Conservation (phyloP, 148 eudicot species). For the Chenopodium berlandieri region DNA sequence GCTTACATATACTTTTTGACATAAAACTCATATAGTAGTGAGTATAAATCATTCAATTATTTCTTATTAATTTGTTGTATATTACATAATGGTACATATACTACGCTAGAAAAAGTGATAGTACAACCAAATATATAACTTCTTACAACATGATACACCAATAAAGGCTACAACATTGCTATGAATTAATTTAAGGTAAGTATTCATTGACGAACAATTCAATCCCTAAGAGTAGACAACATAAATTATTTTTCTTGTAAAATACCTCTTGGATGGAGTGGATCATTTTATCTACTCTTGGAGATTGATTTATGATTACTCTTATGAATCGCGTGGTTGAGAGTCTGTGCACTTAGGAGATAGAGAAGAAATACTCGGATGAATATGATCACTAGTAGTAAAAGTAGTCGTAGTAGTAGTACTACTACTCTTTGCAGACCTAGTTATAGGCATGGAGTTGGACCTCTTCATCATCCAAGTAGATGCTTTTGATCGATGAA, state of each 20-base stretch:
- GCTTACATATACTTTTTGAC: background rate
- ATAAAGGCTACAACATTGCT: background rate
- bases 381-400: background rate
- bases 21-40: background rate
- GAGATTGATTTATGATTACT: background rate
- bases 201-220: background rate
- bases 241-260: background rate
- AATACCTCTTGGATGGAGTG: background rate
- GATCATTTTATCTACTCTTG: background rate
- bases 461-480: constrained; percentile 51
- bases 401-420: background rate
- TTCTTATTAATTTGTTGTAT: background rate
- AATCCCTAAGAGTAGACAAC: background rate
- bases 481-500: constrained; percentile 39
- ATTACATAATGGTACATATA: background rate
- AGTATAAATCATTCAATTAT: too few relatives aligned
- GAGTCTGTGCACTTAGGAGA: constrained; percentile 44
- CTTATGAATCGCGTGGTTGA: background rate
- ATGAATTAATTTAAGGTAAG: background rate
- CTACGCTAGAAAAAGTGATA: background rate
- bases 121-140: background rate
- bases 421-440: constrained; percentile 5
- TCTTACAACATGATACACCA: background rate
- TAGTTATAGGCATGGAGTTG: constrained; percentile 45
- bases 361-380: constrained; percentile 13